Evolutionary conservation across 305 asterid species (phyloP).

Genomic region (Stenogyne calaminthoides): DNA sequence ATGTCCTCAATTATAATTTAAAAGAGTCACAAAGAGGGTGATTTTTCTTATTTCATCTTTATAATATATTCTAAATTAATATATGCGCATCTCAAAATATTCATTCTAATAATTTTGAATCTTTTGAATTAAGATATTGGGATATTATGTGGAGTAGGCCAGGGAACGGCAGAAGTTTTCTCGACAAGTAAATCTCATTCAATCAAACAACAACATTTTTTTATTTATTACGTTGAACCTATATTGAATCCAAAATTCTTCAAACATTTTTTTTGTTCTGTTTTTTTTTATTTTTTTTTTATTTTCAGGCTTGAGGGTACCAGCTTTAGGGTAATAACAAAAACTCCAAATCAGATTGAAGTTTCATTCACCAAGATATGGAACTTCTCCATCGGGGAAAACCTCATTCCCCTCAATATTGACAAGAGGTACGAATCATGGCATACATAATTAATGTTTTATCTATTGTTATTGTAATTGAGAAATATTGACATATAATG

Average conservation of each 20-base stretch:
- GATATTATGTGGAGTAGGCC: conserved; percentile 61
- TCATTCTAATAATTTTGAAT: no score
- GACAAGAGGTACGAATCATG: conserved; percentile 41
- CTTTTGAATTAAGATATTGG: conserved; percentile 53
- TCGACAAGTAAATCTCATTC: conserved; percentile 44
- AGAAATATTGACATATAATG: no score
- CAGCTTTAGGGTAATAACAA: conserved; percentile 44
- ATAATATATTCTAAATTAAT: neutral
- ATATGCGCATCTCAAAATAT: neutral
- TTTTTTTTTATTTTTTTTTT: neutral
- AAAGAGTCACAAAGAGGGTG: conserved; percentile 62
- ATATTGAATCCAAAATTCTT: neutral
- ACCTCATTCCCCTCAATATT: conserved; percentile 40
- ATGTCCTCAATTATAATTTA: conserved; percentile 39
- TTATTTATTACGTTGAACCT: neutral
- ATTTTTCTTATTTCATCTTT: neutral
- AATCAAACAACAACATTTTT: neutral
- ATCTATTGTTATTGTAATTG: no score
- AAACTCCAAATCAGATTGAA: conserved; percentile 49
- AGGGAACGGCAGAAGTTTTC: conserved; percentile 22
- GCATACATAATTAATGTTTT: no score
- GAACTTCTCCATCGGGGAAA: conserved; percentile 32
- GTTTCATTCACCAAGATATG: conserved; percentile 61
- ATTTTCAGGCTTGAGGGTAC: conserved; percentile 39
- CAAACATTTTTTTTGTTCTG: neutral